Conservation (phyloP, 179 eudicot genomes). For the Actinidia arguta region DNA sequence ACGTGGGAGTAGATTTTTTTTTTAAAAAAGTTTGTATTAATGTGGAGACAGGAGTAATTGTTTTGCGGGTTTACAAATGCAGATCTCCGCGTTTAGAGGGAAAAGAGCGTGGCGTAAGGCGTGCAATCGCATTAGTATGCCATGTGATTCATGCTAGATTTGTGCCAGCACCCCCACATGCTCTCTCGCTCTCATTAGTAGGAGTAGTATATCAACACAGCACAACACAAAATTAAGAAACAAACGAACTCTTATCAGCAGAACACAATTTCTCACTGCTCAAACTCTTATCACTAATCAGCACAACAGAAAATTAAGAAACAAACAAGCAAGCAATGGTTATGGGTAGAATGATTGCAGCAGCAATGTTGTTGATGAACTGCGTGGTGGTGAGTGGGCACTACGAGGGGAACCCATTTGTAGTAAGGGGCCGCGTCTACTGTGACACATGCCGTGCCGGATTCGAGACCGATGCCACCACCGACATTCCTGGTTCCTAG, state of each 20-base stretch:
- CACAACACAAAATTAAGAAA: too few species aligned
- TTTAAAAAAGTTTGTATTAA: too few species aligned
- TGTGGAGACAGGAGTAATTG: too few species aligned
- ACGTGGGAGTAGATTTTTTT: too few species aligned
- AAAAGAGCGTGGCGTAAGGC: neutral
- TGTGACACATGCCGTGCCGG: slow-evolving; percentile 81
- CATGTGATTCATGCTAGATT: neutral
- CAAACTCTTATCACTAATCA: too few species aligned
- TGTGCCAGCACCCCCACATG: too few species aligned
- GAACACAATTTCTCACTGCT: too few species aligned
- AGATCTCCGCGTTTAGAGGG: neutral
- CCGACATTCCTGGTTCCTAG: slow-evolving; percentile 27
- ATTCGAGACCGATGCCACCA: slow-evolving; percentile 54
- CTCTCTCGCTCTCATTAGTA: too few species aligned
- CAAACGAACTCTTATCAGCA: too few species aligned
- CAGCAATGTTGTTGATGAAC: slow-evolving; percentile 35
- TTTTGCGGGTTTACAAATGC: neutral
- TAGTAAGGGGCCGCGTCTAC: slow-evolving; percentile 51
- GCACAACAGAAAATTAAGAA: neutral
- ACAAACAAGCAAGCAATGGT: too few species aligned
- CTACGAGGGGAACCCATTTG: slow-evolving; percentile 28
- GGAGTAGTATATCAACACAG: too few species aligned
- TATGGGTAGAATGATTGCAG: slow-evolving; percentile 36
- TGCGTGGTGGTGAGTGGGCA: slow-evolving; percentile 28
- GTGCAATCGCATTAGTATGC: too few species aligned